These are phyloP conservation scores for Termitomyces eurrhizus DNA, from an alignment of 768 basidiomycete genomes.

Conservation along the genomic window DNA sequence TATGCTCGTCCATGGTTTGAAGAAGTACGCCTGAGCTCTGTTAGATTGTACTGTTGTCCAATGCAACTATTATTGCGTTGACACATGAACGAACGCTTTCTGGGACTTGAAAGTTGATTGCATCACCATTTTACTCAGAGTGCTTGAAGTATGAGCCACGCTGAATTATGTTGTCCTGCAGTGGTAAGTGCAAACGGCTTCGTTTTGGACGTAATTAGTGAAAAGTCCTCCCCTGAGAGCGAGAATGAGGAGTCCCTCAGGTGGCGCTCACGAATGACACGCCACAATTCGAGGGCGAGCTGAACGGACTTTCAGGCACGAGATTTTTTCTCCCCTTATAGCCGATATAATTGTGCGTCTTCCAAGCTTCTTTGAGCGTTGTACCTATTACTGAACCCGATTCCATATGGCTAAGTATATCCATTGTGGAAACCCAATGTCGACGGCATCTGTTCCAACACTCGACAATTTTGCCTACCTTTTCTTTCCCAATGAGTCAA, in stretches of 20 bases:
- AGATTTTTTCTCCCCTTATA: background rate
- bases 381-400: background rate
- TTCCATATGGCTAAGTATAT: background rate
- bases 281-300: background rate
- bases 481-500: background rate
- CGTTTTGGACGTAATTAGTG: background rate
- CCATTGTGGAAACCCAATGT: no score
- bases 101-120: background rate
- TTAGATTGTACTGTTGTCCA: background rate
- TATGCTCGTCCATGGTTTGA: conserved; percentile 12
- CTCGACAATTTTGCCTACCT: background rate
- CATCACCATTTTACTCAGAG: background rate
- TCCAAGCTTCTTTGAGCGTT: background rate
- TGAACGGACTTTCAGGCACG: background rate
- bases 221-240: background rate
- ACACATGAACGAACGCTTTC: background rate
- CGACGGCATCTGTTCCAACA: no score
- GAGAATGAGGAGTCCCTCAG: background rate
- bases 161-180: background rate
- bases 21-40: background rate
- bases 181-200: background rate
- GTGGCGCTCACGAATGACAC: background rate
- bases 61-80: background rate
- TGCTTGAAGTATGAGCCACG: background rate
- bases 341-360: background rate